phyloP scores from a whole-genome alignment of 208 protist species.

The Acanthamoeba healyi region DNA sequence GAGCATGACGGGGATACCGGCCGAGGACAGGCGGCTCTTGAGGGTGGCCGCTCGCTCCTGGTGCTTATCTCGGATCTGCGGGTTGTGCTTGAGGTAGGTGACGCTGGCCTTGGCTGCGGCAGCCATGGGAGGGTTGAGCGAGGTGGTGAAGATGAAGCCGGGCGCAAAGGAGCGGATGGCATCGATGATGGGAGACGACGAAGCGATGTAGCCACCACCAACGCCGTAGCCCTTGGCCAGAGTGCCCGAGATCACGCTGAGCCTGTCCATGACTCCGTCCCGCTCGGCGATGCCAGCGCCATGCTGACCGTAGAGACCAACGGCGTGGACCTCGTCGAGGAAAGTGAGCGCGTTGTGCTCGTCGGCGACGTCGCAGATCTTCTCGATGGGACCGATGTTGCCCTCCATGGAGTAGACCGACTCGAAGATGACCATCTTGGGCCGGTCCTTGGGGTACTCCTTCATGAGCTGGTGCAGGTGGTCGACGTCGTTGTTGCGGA shows the following conservation, averaged over 20 bases:
- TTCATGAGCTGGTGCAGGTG: slow-evolving; percentile 94
- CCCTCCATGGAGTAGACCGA: slow-evolving; percentile 99
- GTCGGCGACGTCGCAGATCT: slow-evolving; percentile 95
- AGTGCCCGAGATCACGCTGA: slow-evolving; percentile 97
- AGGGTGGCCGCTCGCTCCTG: slow-evolving; percentile 83
- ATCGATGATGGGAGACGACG: slow-evolving; percentile 87
- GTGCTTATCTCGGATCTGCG: slow-evolving; percentile 76
- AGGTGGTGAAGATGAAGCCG: slow-evolving; percentile 95
- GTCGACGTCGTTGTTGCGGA: slow-evolving; percentile 95
- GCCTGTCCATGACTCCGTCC: slow-evolving; percentile 92
- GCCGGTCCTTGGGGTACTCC: slow-evolving; percentile 79
- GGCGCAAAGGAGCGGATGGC: slow-evolving; percentile 90
- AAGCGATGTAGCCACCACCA: slow-evolving; percentile 95
- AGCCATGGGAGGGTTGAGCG: slow-evolving; percentile 92
- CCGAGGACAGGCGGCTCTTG: slow-evolving; percentile 86
- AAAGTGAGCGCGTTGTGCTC: slow-evolving; percentile 97
- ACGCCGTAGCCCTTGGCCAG: slow-evolving; percentile 97
- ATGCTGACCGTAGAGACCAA: slow-evolving; percentile 96
- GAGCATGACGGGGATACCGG: slow-evolving; percentile 89
- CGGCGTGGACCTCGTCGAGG: slow-evolving; percentile 98
- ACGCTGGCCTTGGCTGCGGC: slow-evolving; percentile 90
- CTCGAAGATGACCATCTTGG: slow-evolving; percentile 97
- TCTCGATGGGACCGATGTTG: slow-evolving; percentile 95
- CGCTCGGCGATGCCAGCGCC: slow-evolving; percentile 96
- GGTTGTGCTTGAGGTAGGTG: slow-evolving; percentile 80